Percentiles rank a stretch among this genome's conserved stretches.
These are phyloP conservation scores for Fraxinus platypoda DNA, from an alignment of 305 asterid species.

Conservation along the genomic window DNA sequence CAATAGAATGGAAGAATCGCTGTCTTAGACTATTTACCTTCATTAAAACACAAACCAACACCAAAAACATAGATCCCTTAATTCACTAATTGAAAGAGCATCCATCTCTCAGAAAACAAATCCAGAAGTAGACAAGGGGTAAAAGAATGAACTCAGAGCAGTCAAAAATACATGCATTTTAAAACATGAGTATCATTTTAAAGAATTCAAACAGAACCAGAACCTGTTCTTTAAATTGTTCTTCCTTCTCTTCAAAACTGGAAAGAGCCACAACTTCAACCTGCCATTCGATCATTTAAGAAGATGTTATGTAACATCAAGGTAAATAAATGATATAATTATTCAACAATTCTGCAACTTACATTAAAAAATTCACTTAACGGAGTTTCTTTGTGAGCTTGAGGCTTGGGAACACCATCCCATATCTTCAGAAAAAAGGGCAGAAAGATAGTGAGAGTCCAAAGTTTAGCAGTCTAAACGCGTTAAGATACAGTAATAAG, in stretches of 20 bases:
- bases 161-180: slow-evolving; percentile 10
- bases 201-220: slow-evolving; percentile 25
- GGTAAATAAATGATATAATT: slow-evolving; percentile 13
- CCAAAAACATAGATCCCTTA: slow-evolving; percentile 11
- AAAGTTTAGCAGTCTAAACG: slow-evolving; percentile 25
- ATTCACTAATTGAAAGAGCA: not conserved
- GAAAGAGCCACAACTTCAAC: slow-evolving; percentile 90
- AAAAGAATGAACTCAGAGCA: slow-evolving; percentile 17
- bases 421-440: slow-evolving; percentile 59
- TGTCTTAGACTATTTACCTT: slow-evolving; percentile 86
- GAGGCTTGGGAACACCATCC: slow-evolving; percentile 97
- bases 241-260: slow-evolving; percentile 95
- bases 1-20: slow-evolving; percentile 84
- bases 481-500: slow-evolving; percentile 15
- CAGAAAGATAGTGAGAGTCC: slow-evolving; percentile 7
- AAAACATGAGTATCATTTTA: slow-evolving; percentile 14
- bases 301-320: not conserved
- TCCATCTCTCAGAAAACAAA: slow-evolving; percentile 20
- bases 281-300: slow-evolving; percentile 41
- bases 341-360: slow-evolving; percentile 37
- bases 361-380: slow-evolving; percentile 95
- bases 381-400: slow-evolving; percentile 83
- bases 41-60: slow-evolving; percentile 19
- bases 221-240: slow-evolving; percentile 91
- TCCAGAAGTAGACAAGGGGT: not conserved